Evolutionary conservation across 1,284 basidiomycete species (phyloP), one percentile per base, ranked within the genome.

Genomic region (Microbotryum intermedium): DNA sequence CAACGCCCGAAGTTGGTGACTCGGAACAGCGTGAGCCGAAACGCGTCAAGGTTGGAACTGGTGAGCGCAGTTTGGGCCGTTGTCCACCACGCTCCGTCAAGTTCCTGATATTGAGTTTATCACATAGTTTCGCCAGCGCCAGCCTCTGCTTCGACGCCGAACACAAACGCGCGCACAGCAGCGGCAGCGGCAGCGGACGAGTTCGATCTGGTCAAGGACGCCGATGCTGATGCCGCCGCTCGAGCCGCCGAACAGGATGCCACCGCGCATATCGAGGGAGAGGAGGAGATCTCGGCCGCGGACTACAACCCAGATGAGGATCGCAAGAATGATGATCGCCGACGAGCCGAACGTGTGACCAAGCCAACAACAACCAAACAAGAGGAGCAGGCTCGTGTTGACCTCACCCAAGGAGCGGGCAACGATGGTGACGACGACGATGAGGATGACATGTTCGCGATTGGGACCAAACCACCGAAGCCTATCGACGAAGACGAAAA

Each of bases 301-400:
- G 91, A 95, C 75, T 97, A 95, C 75, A 88, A 94, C 74, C 89
- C 90, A 20, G 87, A 85, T 70, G 74, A 85, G 65, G 91, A 93
- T 76, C 82, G 86, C 45, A 80, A 84, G 34, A 86, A 88, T 72
- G 89, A 92, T 67, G 86, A 88, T 66, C 83, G 82, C 66, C 82
- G 85, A 43, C 65, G 55, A 11, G 59, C 53, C 25, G 48, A 46
- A 21, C 49, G 51, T 11, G 34, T 39, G 34, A 16, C 34, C 34
- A 39, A 39, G 16, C 34, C 34, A 16, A 39, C 34, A 18, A 16
- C 13, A 11, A 39, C 34, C 34, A 39, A 39, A 39, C 9, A 1
- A 39, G 11, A 39, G 34, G 34, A 39, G 9, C 34, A 39, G 34
- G 34, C 13, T 39, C 16, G 34, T 11, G 34, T 39, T 4, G 34